phyloP scores from a whole-genome alignment of 2,329 filamentous ascomycete genomes.

The Phialophora expanda region DNA sequence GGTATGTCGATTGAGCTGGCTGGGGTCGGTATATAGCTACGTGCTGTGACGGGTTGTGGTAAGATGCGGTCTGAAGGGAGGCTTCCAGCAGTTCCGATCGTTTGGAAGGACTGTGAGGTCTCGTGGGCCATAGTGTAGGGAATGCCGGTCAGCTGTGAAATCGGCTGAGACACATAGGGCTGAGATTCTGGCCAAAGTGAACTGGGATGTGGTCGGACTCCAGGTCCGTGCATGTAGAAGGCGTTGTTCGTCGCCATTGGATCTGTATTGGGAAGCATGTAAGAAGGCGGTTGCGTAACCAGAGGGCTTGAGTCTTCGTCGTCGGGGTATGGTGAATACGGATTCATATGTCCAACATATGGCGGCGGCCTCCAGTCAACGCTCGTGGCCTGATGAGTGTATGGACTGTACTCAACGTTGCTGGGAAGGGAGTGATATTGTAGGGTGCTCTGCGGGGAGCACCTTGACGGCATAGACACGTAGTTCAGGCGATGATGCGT shows the following conservation, averaged over 20 bases:
- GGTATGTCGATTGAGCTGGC: constrained; percentile 21
- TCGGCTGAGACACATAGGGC: constrained; percentile 24
- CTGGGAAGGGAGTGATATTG: constrained; percentile 24
- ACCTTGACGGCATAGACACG: constrained; percentile 28
- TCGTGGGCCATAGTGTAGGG: constrained; percentile 24
- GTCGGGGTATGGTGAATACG: constrained; percentile 43
- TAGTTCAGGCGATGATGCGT: constrained; percentile 29
- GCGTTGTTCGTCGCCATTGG: constrained; percentile 37
- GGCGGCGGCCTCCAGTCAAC: constrained; percentile 33
- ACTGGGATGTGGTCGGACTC: constrained; percentile 27
- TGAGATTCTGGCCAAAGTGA: constrained; percentile 32
- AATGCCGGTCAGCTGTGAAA: constrained; percentile 14
- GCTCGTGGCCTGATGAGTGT: constrained; percentile 20
- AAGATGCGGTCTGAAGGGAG: constrained; percentile 29
- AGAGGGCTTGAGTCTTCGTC: constrained; percentile 45
- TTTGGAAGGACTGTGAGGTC: constrained; percentile 23
- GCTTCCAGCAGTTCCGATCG: constrained; percentile 15
- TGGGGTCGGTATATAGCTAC: constrained; percentile 17
- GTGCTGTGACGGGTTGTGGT: constrained; percentile 26
- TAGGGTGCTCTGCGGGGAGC: constrained; percentile 20
- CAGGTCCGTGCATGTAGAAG: constrained; percentile 28
- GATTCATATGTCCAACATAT: constrained; percentile 22
- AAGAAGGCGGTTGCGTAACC: constrained; percentile 44
- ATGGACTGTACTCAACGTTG: constrained; percentile 29
- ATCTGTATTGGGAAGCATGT: constrained; percentile 46